Base-by-base conservation (phyloP, 257 asterid species). In the Oldenlandia corymbosa region DNA sequence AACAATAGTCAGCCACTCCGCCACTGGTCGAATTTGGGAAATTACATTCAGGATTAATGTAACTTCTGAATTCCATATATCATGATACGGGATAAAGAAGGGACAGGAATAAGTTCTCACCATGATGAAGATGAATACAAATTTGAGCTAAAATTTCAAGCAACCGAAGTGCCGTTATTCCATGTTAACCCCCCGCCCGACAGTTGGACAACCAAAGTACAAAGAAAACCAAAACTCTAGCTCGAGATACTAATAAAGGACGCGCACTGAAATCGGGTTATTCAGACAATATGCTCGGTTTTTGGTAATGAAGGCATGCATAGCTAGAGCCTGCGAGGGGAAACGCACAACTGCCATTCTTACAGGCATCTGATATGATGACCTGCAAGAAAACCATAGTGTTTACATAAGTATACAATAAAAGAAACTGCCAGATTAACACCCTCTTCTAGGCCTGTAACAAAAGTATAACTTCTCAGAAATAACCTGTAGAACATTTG, bases 231-330 rank as follows among this genome's bases (percentile, higher is more conserved):
- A 61, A 3, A n/a, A 17, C 16, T 45, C 66, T 32, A 31, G 10
- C 23, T 1, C 5, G 60, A 18, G 12, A 68, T 28, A 48, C 74
- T 80, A 91, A 60, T 82, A 78, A 54, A 92, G 96, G 71, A 87
- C 74, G 75, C 77, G 86, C 57, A 87, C 75, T 10, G 65, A 59
- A 74, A 92, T 66, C 76, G 87, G 92, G 62, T 55, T 77, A 65
- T 89, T 89, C 72, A 83, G 90, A 74, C 87, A 78, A 61, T 79
- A 85, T 64, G 86, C 88, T 75, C 80, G 66, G 75, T 92, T 87
- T 85, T 87, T 92, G 62, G 91, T 82, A 28, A 84, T 73, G 66
- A 58, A 84, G 5, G 97, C 91, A 59, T 86, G 95, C 76, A 77
- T 71, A 9, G 99, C 99, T 42, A 74, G 68, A n/a, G 84, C 74